Evolutionary conservation across 257 asterid species (phyloP), one percentile per base, ranked within the genome.

Genomic region (Striga asiatica): DNA sequence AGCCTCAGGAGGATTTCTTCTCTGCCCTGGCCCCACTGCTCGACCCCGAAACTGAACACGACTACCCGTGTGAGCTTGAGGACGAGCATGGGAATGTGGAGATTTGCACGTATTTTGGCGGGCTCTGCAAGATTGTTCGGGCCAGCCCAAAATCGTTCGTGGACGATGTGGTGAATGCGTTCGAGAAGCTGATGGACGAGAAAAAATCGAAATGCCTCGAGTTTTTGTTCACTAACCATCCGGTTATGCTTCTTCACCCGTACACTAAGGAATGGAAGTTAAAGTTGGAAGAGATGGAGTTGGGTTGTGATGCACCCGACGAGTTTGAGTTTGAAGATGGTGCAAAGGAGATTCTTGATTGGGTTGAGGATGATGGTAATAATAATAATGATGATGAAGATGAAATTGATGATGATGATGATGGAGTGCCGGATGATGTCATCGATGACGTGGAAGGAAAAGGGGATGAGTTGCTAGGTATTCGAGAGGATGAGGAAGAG

Each of bases 221-320:
- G 53, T 91, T 84, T 49, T 67, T 91, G 77, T 65, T 91, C 23
- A 65, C 21, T 12, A 84, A 87, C 50, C 98, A 87, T 67, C 98
- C 96, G 0, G 78, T 76, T 57, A 51, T 74, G 76, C 64, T 91
- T 58, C 58, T 91, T 76, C 98, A 91, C 69, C 98, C 96, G 0
- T 82, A 74, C 48, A 80, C 96, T 0, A 84, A 80, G 68, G 98
- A 91, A 69, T 91, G 98, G 98, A 91, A 91, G 82, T 80, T 79
- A 3, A 84, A 66, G 64, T 54, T 87, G 83, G 98, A 91, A 78
- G 98, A 91, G 24, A 68, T 84, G 92, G 98, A 91, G 79, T 65
- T 91, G 77, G 98, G 98, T 5, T 87, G 98, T 27, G 98, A 91
- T 54, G 98, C 98, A 7, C 96, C 98, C 0, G 98, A 91, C 50